Evolutionary conservation across 2,329 filamentous ascomycete genomes (phyloP).

Genomic region (Alternaria incomplexa): DNA sequence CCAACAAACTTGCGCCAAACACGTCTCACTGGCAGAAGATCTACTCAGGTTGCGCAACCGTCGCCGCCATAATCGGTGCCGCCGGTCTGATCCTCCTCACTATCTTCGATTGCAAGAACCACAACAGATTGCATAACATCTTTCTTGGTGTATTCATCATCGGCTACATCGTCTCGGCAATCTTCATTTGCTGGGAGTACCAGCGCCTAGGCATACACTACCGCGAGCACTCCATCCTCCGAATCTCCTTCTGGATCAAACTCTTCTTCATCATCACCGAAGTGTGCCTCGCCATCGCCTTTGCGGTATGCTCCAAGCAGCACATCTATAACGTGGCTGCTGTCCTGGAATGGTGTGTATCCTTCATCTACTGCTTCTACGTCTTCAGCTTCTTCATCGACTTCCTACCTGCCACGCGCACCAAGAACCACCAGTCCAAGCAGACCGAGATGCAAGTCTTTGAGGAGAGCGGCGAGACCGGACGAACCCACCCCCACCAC

Average conservation of each 20-base stretch:
- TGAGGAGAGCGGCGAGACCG: slow-evolving; percentile 20
- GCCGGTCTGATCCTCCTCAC: slow-evolving; percentile 80
- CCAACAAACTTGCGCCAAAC: slow-evolving; percentile 79
- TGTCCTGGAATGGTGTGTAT: slow-evolving; percentile 78
- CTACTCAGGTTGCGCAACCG: slow-evolving; percentile 66
- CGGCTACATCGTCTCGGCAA: slow-evolving; percentile 83
- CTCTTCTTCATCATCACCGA: slow-evolving; percentile 83
- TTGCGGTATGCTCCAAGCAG: slow-evolving; percentile 64
- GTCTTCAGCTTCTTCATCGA: slow-evolving; percentile 87
- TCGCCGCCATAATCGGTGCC: slow-evolving; percentile 76
- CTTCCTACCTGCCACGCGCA: slow-evolving; percentile 77
- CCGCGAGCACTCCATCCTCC: slow-evolving; percentile 75
- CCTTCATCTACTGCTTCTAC: slow-evolving; percentile 88
- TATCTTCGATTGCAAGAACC: slow-evolving; percentile 80
- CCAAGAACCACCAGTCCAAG: slow-evolving; percentile 54
- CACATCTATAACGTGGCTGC: slow-evolving; percentile 70
- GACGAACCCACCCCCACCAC: background rate
- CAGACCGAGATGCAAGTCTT: slow-evolving; percentile 46
- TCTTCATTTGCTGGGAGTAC: slow-evolving; percentile 91
- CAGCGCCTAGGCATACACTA: slow-evolving; percentile 82
- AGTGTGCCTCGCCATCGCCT: slow-evolving; percentile 73
- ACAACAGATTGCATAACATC: slow-evolving; percentile 71
- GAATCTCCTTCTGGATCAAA: slow-evolving; percentile 86
- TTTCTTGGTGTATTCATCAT: slow-evolving; percentile 84
- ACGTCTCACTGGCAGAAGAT: slow-evolving; percentile 67